phyloP scores from a whole-genome alignment of 768 basidiomycete species.

The Russula virescens region DNA sequence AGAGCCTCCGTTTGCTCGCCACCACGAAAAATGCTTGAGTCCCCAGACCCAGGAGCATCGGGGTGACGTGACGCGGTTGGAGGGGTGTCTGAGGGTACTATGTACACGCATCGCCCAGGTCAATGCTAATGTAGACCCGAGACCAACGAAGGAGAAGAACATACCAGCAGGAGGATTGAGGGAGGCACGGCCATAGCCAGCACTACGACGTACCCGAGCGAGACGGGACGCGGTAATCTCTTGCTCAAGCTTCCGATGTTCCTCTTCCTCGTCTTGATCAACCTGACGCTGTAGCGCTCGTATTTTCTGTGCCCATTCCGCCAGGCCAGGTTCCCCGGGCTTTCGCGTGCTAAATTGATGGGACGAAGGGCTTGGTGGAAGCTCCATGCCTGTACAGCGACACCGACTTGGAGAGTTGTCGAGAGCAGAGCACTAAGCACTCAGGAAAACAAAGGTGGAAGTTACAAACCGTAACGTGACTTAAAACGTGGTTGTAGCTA shows the following conservation, averaged over 20 bases:
- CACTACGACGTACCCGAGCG: conserved; percentile 41
- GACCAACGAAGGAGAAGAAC: conserved; percentile 1
- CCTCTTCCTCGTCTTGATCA: conserved; percentile 74
- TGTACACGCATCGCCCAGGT: conserved; percentile 1
- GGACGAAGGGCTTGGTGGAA: conserved; percentile 16
- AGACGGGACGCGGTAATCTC: conserved; percentile 47
- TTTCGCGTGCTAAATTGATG: conserved; percentile 28
- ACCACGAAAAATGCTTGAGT: background rate
- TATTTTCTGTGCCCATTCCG: conserved; percentile 79
- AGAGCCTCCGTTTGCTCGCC: conserved; percentile 8
- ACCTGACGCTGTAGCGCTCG: conserved; percentile 75
- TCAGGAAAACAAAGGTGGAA: no score
- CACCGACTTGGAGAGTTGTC: no score
- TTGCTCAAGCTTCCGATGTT: conserved; percentile 59
- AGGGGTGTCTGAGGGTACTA: background rate
- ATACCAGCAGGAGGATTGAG: conserved; percentile 32
- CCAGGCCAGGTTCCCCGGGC: conserved; percentile 54
- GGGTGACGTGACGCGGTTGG: background rate
- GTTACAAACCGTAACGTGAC: background rate
- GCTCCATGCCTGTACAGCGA: conserved; percentile 12
- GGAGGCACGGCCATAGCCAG: conserved; percentile 36
- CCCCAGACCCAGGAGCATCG: background rate
- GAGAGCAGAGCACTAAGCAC: no score
- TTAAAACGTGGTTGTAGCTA: background rate
- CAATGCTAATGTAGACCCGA: conserved; percentile 1